phyloP scores from a whole-genome alignment of 169 alveolate species.

The Babesia sp. region DNA sequence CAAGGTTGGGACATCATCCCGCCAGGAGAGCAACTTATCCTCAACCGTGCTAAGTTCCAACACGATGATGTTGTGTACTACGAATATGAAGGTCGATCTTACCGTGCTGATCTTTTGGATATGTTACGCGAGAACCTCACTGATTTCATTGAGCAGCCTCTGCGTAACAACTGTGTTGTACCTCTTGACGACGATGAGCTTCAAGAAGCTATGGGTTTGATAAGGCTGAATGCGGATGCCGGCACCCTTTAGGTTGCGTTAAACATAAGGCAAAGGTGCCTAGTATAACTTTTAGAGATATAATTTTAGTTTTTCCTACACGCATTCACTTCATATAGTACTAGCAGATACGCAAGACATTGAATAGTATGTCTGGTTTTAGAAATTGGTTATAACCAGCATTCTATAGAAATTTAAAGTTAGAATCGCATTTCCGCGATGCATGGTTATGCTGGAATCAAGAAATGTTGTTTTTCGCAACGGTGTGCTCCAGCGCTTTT shows the following conservation, averaged over 20 bases:
- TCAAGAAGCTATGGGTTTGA: background rate
- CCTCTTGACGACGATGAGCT: background rate
- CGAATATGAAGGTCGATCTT: slow-evolving; percentile 8
- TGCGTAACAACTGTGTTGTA: slow-evolving; percentile 13
- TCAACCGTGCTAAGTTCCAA: slow-evolving; percentile 23
- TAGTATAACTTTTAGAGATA: no score
- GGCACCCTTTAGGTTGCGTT: slow-evolving; percentile 9
- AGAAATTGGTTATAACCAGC: no score
- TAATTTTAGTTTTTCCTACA: no score
- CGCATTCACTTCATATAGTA: no score
- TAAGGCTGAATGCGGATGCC: background rate
- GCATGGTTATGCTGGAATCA: no score
- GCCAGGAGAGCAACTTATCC: slow-evolving; percentile 30
- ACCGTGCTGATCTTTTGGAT: slow-evolving; percentile 32
- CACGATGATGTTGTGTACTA: slow-evolving; percentile 52
- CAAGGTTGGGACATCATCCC: slow-evolving; percentile 30
- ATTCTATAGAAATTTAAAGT: no score
- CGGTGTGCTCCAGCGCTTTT: no score
- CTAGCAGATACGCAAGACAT: no score
- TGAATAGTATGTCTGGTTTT: no score
- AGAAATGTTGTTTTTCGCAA: no score
- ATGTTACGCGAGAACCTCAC: slow-evolving; percentile 33
- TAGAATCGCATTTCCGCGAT: no score
- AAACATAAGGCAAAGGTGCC: no score
- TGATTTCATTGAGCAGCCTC: slow-evolving; percentile 22